Conservation (phyloP, 2,329 filamentous ascomycete genomes). For the Berkeleyomyces basicola region DNA sequence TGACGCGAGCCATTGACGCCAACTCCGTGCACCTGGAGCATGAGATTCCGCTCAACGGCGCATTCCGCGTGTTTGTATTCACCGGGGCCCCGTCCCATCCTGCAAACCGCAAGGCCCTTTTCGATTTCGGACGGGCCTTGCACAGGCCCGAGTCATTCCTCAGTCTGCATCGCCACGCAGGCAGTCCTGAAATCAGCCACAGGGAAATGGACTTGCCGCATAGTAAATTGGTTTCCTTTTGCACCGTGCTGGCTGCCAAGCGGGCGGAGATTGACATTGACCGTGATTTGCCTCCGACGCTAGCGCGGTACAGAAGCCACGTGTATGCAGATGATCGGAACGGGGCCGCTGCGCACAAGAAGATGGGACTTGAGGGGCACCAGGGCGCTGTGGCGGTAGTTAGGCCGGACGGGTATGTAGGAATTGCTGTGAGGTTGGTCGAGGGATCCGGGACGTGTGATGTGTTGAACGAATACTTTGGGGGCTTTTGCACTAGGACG, state of each 20-base stretch:
- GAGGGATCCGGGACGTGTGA: conserved; percentile 68
- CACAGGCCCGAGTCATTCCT: conserved; percentile 56
- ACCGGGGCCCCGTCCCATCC: conserved; percentile 43
- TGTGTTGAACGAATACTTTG: conserved; percentile 70
- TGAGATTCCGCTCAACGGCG: conserved; percentile 73
- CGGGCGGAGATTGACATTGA: conserved; percentile 57
- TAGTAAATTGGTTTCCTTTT: conserved; percentile 64
- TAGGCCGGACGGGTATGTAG: conserved; percentile 75
- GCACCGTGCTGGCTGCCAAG: conserved; percentile 53
- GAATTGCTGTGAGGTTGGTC: conserved; percentile 53
- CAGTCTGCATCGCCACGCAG: conserved; percentile 42
- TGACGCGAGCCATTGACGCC: conserved; percentile 74
- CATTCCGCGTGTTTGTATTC: conserved; percentile 75
- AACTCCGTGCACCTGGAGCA: conserved; percentile 85
- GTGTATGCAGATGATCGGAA: conserved; percentile 69
- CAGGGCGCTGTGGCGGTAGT: conserved; percentile 69
- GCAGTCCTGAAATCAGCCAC: conserved; percentile 47
- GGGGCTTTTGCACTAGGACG: background rate
- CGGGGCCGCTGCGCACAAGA: conserved; percentile 54
- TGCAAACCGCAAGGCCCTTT: conserved; percentile 43
- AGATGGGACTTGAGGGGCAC: conserved; percentile 64
- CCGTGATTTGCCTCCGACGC: conserved; percentile 49
- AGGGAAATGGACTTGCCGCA: conserved; percentile 78
- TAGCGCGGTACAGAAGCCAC: conserved; percentile 64
- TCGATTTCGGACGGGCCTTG: conserved; percentile 52